Base-by-base conservation (phyloP, 106 monocot species). In the Dendrobium nobile region DNA sequence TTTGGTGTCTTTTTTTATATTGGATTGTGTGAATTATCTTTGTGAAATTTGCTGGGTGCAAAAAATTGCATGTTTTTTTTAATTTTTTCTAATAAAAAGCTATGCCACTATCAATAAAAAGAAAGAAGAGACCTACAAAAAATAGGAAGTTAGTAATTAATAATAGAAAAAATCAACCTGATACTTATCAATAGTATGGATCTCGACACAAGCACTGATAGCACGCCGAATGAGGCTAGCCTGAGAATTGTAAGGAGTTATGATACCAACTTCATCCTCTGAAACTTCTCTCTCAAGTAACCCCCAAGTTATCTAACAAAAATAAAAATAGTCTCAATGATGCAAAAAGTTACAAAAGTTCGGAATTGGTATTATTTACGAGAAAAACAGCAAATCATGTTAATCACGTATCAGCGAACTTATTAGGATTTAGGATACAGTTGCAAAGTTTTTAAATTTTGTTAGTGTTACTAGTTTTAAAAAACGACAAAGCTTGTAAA, bases 171-270 rank as follows among this genome's bases (percentile, higher is more conserved):
- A n/a, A 54, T 8, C 40, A 74, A 98, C 98, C 94, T 98, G 98
- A 78, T 95, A 98, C 81, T 91, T 94, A 72, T 98, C 98, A 77
- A 98, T 98, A 27, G 98, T 98, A 55, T 98, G 92, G 78, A 93
- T 83, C 81, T 98, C 98, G 41, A 98, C 88, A 79, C 74, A 82
- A 90, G 85, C 37, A 77, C 26, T 80, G 85, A 87, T 31, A 41
- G 72, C 73, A 65, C 77, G 78, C 48, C 85, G 77, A 75, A 98
- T 92, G 80, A 92, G 85, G 85, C 81, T 90, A 44, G 83, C 93
- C 67, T 98, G 98, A n/a, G 92, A 91, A 81, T 98, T 98, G 68
- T 98, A 98, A 59, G 98, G 97, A 20, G 98, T 98, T 47, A 98
- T 93, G 67, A 98, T 77, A 77, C 98, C 94, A 73, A 98, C 84